Evolutionary conservation across 2,329 filamentous ascomycete species (phyloP).

Genomic region (Cyanodermella asteris): DNA sequence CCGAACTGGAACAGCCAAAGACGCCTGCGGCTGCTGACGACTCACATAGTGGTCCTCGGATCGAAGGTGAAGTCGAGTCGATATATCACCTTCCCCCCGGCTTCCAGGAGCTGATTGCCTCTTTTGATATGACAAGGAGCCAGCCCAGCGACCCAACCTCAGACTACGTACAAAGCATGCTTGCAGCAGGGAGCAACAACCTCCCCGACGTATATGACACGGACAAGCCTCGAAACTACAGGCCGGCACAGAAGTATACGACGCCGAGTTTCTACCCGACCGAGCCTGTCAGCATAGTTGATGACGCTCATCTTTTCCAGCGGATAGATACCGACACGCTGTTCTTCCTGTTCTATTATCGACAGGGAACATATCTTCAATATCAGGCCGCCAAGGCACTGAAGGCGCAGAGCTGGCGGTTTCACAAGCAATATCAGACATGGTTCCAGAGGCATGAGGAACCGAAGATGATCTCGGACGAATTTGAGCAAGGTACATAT

Average conservation of each 20-base stretch:
- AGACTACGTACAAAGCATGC: slow-evolving; percentile 48
- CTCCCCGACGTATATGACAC: slow-evolving; percentile 59
- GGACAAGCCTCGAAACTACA: slow-evolving; percentile 65
- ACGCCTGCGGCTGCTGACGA: slow-evolving; percentile 4
- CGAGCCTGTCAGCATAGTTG: slow-evolving; percentile 76
- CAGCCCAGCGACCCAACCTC: slow-evolving; percentile 39
- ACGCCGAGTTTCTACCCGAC: slow-evolving; percentile 73
- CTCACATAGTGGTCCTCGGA: slow-evolving; percentile 31
- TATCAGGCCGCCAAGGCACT: slow-evolving; percentile 89
- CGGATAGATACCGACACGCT: slow-evolving; percentile 87
- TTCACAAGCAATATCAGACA: slow-evolving; percentile 98
- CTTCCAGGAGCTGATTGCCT: slow-evolving; percentile 73
- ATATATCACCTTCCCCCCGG: slow-evolving; percentile 83
- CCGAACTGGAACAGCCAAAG: slow-evolving; percentile 3
- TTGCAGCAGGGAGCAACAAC: slow-evolving; percentile 50
- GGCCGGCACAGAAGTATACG: slow-evolving; percentile 59
- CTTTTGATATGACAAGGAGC: slow-evolving; percentile 66
- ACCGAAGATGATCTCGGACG: slow-evolving; percentile 94
- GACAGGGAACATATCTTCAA: slow-evolving; percentile 87
- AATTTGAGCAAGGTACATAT: slow-evolving; percentile 97
- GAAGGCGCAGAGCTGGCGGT: slow-evolving; percentile 95
- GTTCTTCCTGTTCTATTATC: slow-evolving; percentile 99
- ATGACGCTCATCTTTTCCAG: slow-evolving; percentile 70
- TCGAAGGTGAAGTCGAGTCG: slow-evolving; percentile 45
- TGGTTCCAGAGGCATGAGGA: slow-evolving; percentile 99